Evolutionary conservation across 2,329 filamentous ascomycete species (phyloP), one percentile per base, ranked within the genome.

Genomic region (Apiospora pterosperma): DNA sequence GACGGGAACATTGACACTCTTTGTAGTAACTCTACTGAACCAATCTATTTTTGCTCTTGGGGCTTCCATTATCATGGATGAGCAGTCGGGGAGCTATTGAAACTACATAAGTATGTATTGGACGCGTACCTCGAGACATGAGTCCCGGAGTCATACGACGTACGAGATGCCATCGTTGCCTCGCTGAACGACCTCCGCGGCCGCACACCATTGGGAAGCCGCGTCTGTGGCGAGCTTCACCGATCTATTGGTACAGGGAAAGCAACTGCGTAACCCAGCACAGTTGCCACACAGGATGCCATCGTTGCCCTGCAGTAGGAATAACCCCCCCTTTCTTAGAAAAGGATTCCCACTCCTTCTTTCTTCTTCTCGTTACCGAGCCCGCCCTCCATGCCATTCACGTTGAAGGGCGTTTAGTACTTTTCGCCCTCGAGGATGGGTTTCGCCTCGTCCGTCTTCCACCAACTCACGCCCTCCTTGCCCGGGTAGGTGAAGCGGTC

Each of bases 381-480:
- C 58, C 44, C 4, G 39, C 55, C 16, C 59, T 59, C 36, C 21
- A n/a, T 23, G 11, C 7, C 41, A 7, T 59, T 19, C n/a, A 16
- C 52, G 48, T 21, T 19, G 39, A 44, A n/a, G 25, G 39, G n/a
- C 25, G 59, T 14, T 48, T 78, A 86, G 61, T 86, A 82, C 76
- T 86, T 86, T 62, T 79, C 80, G 0, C 84, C 85, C 65, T 92
- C 88, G 39, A 94, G 77, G 69, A 96, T 94, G 0, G 82, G 79
- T 79, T 82, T 90, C n/a, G 92, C 92, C 78, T 92, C 91, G 41
- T 92, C 90, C 59, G 85, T 90, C 79, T 81, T 89, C 93, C 93
- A 97, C 92, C 92, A 97, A 74, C 92, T 92, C 70, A 92, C 89
- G 4, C 90, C 90, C 67, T 90, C 84, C 73, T 90, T 86, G 8